Conservation (phyloP, 106 monocot species). For the Dioscorea alata region DNA sequence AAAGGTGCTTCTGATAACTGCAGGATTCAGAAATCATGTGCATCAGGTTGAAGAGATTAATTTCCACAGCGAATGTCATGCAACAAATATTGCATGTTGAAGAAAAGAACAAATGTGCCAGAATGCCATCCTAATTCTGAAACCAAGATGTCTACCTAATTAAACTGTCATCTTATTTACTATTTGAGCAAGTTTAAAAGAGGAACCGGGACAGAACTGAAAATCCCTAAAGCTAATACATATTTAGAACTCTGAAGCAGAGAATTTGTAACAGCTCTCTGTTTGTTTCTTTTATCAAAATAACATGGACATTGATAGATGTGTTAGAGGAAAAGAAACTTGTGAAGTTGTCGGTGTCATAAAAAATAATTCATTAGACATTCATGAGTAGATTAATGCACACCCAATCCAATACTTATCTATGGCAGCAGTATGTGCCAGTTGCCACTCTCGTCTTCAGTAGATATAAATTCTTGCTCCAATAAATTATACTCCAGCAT, state of each 20-base stretch:
- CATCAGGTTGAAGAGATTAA: not conserved
- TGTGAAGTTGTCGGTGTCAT: no score
- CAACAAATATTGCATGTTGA: no score
- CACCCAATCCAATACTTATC: no score
- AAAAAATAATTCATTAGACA: no score
- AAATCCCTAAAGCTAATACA: not conserved
- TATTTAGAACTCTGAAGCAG: not conserved
- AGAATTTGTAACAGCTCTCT: not conserved
- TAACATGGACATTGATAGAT: not conserved
- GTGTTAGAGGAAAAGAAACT: not conserved
- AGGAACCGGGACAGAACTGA: not conserved
- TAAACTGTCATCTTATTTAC: no score
- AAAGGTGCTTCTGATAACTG: slow-evolving; percentile 81
- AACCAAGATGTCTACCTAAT: no score
- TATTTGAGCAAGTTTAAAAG: not conserved
- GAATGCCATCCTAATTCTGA: no score
- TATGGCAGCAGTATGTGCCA: no score
- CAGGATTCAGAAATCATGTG: slow-evolving; percentile 15
- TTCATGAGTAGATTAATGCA: no score
- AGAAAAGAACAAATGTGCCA: no score
- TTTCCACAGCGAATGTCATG: no score
- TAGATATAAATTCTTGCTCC: not conserved
- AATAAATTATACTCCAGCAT: no score
- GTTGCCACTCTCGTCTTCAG: not conserved
- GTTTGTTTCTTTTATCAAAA: not conserved